phyloP scores from a whole-genome alignment of 805 yeast species.

The Yamadazyma tumulicola region DNA sequence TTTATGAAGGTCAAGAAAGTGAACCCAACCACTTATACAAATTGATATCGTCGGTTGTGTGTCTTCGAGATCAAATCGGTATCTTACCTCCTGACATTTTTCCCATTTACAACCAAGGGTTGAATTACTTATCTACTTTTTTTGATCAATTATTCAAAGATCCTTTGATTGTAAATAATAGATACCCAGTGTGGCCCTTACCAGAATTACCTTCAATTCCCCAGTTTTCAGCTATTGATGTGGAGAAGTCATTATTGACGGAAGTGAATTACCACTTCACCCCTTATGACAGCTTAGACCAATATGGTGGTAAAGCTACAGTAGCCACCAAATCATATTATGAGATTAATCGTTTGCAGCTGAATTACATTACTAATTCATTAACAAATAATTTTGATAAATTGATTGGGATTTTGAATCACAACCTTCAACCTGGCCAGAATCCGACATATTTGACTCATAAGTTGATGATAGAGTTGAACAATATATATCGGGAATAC shows the following conservation, averaged over 20 bases:
- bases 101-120: slow-evolving; percentile 67
- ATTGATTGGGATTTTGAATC: slow-evolving; percentile 48
- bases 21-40: slow-evolving; percentile 50
- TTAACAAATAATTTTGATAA: slow-evolving; percentile 47
- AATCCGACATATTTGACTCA: slow-evolving; percentile 50
- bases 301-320: slow-evolving; percentile 12
- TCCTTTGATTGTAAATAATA: slow-evolving; percentile 6
- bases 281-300: slow-evolving; percentile 46
- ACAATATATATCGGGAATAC: slow-evolving; percentile 42
- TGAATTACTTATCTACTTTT: slow-evolving; percentile 63
- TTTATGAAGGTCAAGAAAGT: slow-evolving; percentile 27
- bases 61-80: slow-evolving; percentile 79
- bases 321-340: slow-evolving; percentile 40
- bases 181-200: slow-evolving; percentile 64
- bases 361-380: slow-evolving; percentile 70
- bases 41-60: slow-evolving; percentile 78
- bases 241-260: slow-evolving; percentile 70
- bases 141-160: slow-evolving; percentile 36
- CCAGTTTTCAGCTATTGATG: slow-evolving; percentile 65
- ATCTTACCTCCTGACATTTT: slow-evolving; percentile 73
- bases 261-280: slow-evolving; percentile 65
- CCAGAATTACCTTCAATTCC: slow-evolving; percentile 69
- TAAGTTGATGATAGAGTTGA: slow-evolving; percentile 55
- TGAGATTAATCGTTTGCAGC: slow-evolving; percentile 57
- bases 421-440: slow-evolving; percentile 17